A percentile compares a stretch with the other conserved stretches of the same genome.
These are phyloP conservation scores for Rhodomyrtus tomentosa DNA, from an alignment of 345 rosid species.

Conservation along the genomic window DNA sequence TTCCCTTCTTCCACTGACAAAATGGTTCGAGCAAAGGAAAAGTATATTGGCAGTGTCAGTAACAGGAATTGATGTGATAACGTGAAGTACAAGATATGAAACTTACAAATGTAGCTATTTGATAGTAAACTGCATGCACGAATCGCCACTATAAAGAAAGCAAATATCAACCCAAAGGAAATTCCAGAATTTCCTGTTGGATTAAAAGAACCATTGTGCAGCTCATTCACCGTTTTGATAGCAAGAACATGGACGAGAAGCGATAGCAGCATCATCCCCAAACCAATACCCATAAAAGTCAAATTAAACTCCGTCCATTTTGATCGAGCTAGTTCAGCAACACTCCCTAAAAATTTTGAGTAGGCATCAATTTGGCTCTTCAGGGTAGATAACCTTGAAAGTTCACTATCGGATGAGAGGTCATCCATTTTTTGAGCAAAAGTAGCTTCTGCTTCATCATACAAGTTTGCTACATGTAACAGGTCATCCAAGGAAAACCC, in stretches of 20 bases:
- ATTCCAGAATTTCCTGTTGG: conserved; percentile 22
- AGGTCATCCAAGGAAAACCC: conserved; percentile 89
- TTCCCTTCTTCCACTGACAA: conserved; percentile 93
- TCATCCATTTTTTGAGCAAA: conserved; percentile 25
- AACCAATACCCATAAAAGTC: conserved; percentile 67
- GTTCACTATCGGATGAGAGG: conserved; percentile 16
- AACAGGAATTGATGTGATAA: not conserved
- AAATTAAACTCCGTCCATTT: conserved; percentile 95
- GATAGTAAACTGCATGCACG: conserved; percentile 90
- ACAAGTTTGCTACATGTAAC: conserved; percentile 39
- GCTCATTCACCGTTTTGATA: conserved; percentile 22
- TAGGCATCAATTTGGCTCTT: conserved; percentile 46
- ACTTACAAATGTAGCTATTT: conserved; percentile 88
- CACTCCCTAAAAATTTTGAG: conserved; percentile 48
- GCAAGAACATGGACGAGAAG: conserved; percentile 31
- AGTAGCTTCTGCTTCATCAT: conserved; percentile 52
- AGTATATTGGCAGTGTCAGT: not conserved
- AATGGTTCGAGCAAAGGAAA: not conserved
- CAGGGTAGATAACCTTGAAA: conserved; percentile 15
- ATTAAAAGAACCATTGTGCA: conserved; percentile 6
- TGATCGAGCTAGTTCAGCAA: conserved; percentile 77
- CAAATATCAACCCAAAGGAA: conserved; percentile 30
- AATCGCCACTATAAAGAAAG: conserved; percentile 37
- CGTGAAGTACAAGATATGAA: not conserved
- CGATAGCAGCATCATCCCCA: conserved; percentile 54